These are phyloP conservation scores for Dactylella cylindrospora DNA, from an alignment of 2,329 filamentous ascomycete species.

Conservation along the genomic window DNA sequence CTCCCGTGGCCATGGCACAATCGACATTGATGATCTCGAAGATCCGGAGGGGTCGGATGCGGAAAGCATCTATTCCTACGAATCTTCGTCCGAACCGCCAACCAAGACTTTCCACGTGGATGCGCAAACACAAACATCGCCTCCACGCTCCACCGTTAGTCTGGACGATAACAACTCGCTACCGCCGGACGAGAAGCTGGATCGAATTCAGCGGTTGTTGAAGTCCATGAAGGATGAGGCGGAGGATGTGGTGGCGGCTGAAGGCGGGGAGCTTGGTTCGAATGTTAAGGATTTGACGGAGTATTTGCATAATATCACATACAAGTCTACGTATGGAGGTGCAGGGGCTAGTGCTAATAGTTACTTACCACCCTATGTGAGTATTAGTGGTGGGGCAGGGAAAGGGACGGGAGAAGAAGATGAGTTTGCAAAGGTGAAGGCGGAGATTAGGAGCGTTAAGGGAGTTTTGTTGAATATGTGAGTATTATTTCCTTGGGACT, in stretches of 20 bases:
- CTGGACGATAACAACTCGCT: slow-evolving; percentile 47
- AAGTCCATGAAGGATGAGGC: slow-evolving; percentile 48
- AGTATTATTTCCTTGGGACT: slow-evolving; percentile 7
- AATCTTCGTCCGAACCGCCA: slow-evolving; percentile 64
- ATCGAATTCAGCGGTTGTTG: slow-evolving; percentile 46
- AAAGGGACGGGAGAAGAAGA: slow-evolving; percentile 63
- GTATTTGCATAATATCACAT: slow-evolving; percentile 66
- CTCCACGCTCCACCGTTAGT: slow-evolving; percentile 53
- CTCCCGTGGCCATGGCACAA: slow-evolving; percentile 8
- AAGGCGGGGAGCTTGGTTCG: slow-evolving; percentile 48
- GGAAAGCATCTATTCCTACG: slow-evolving; percentile 44
- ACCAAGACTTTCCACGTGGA: slow-evolving; percentile 80
- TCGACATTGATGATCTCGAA: slow-evolving; percentile 49
- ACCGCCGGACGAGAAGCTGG: slow-evolving; percentile 47
- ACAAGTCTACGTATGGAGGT: slow-evolving; percentile 52
- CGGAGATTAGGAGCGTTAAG: slow-evolving; percentile 76
- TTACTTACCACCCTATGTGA: slow-evolving; percentile 54
- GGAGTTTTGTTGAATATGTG: slow-evolving; percentile 66
- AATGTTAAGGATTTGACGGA: slow-evolving; percentile 60
- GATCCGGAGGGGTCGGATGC: slow-evolving; percentile 50
- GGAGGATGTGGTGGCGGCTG: slow-evolving; percentile 44
- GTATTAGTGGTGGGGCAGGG: slow-evolving; percentile 53
- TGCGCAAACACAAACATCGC: slow-evolving; percentile 74
- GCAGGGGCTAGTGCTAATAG: slow-evolving; percentile 41
- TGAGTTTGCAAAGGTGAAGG: slow-evolving; percentile 71